A percentile compares a stretch with the other conserved stretches of the same genome.
Conservation (phyloP, 371 early-diverging fungal species). For the Mortierella sp. region DNA sequence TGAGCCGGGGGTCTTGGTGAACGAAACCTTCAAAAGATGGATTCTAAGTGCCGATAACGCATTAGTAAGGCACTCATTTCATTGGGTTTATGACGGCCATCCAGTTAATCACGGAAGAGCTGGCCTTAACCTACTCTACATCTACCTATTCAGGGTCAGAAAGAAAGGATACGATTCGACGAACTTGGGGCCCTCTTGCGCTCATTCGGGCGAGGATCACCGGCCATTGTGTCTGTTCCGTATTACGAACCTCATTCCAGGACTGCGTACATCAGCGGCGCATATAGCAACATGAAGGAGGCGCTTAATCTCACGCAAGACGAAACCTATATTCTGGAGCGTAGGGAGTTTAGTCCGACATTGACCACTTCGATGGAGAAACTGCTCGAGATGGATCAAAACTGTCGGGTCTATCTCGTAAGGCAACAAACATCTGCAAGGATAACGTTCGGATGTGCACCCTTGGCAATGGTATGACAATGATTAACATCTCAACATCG, state of each 20-base stretch:
- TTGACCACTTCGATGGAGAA: conserved; percentile 27
- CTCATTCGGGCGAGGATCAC: conserved; percentile 21
- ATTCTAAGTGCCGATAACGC: conserved; percentile 26
- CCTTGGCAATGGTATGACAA: neutral
- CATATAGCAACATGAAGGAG: conserved; percentile 26
- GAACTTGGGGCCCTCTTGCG: conserved; percentile 21
- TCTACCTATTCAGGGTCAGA: conserved; percentile 15
- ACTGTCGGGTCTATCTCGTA: conserved; percentile 38
- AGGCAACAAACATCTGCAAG: too few species aligned
- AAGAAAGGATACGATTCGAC: conserved; percentile 29
- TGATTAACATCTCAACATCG: neutral
- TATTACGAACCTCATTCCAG: conserved; percentile 24
- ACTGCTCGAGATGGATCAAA: conserved; percentile 18
- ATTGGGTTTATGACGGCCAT: too few species aligned
- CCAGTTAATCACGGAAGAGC: too few species aligned
- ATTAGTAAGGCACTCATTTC: conserved; percentile 18
- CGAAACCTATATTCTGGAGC: conserved; percentile 35
- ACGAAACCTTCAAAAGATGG: conserved; percentile 19
- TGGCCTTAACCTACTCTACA: too few species aligned
- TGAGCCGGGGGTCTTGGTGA: conserved; percentile 16
- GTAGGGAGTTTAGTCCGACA: conserved; percentile 27
- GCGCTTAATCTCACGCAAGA: conserved; percentile 10
- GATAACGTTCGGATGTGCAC: too few species aligned
- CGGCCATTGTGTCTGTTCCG: conserved; percentile 18
- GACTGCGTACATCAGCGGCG: conserved; percentile 25